These are phyloP conservation scores for Populus hybrid DNA, from an alignment of 441 rosid genomes.

Conservation along the genomic window DNA sequence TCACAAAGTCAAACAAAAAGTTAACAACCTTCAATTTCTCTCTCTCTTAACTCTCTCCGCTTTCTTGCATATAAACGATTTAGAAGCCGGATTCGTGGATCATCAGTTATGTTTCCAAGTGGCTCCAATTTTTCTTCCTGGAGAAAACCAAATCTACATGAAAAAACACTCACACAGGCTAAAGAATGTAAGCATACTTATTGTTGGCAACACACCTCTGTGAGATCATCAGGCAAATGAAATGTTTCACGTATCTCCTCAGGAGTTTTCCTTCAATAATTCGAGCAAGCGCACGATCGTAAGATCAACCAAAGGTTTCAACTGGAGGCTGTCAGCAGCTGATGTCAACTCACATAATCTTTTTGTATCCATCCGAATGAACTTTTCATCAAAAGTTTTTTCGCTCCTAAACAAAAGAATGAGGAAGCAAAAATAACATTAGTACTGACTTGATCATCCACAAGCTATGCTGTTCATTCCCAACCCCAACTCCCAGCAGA, in stretches of 20 bases:
- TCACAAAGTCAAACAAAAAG: not conserved
- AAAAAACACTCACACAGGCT: slow-evolving; percentile 6
- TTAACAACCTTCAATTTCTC: slow-evolving; percentile 48
- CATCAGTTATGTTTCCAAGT: slow-evolving; percentile 48
- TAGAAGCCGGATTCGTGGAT: slow-evolving; percentile 59
- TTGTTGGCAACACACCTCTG: slow-evolving; percentile 44
- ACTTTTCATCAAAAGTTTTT: slow-evolving; percentile 58
- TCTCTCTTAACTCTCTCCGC: slow-evolving; percentile 59
- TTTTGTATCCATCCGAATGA: slow-evolving; percentile 54
- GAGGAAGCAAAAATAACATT: not conserved
- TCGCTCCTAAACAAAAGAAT: slow-evolving; percentile 43
- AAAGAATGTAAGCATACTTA: slow-evolving; percentile 9
- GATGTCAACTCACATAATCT: slow-evolving; percentile 28
- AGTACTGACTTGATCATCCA: too few species aligned
- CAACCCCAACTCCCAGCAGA: too few species aligned
- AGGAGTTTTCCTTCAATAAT: too few species aligned
- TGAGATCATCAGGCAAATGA: slow-evolving; percentile 69
- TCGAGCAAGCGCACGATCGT: too few species aligned
- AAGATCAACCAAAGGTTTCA: too few species aligned
- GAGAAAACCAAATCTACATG: slow-evolving; percentile 14
- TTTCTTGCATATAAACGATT: slow-evolving; percentile 63
- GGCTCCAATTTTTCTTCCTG: slow-evolving; percentile 80
- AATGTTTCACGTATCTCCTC: too few species aligned
- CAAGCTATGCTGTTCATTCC: too few species aligned
- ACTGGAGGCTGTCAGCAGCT: too few species aligned